phyloP scores from a whole-genome alignment of 768 basidiomycete species.

The Chalciporus piperatus region DNA sequence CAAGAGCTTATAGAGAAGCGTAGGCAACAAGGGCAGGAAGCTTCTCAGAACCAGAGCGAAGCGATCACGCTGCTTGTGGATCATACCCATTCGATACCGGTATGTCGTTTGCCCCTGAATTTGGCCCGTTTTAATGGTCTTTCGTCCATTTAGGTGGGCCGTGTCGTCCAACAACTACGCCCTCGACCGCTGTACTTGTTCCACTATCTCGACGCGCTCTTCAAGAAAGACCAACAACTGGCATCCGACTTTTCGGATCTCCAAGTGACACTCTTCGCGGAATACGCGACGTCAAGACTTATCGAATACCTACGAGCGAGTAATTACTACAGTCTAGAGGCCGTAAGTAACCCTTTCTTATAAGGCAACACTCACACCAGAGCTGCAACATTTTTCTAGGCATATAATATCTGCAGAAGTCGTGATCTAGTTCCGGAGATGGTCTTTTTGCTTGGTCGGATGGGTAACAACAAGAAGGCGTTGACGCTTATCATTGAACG shows the following conservation, averaged over 20 bases:
- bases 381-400: constrained; percentile 41
- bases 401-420: constrained; percentile 81
- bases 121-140: neutral
- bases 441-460: constrained; percentile 95
- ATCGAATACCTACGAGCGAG: constrained; percentile 92
- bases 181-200: constrained; percentile 79
- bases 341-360: constrained; percentile 39
- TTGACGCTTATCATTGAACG: constrained; percentile 93
- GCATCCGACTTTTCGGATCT: constrained; percentile 81
- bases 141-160: constrained; percentile 56
- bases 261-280: constrained; percentile 90
- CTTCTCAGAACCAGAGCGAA: constrained; percentile 52
- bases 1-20: constrained; percentile 74
- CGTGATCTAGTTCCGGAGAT: constrained; percentile 91
- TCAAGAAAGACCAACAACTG: constrained; percentile 80
- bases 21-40: constrained; percentile 39
- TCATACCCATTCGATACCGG: constrained; percentile 95
- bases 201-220: constrained; percentile 88
- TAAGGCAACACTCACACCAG: neutral
- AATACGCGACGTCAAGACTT: constrained; percentile 72
- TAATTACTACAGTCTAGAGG: constrained; percentile 87
- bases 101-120: constrained; percentile 34
- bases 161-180: constrained; percentile 86
- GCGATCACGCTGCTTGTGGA: constrained; percentile 88
- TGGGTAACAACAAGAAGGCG: constrained; percentile 97